Percentiles rank a stretch among this genome's conserved stretches.
Conservation (phyloP, 371 early-diverging fungal species). For the Phascolomyces articulosus region DNA sequence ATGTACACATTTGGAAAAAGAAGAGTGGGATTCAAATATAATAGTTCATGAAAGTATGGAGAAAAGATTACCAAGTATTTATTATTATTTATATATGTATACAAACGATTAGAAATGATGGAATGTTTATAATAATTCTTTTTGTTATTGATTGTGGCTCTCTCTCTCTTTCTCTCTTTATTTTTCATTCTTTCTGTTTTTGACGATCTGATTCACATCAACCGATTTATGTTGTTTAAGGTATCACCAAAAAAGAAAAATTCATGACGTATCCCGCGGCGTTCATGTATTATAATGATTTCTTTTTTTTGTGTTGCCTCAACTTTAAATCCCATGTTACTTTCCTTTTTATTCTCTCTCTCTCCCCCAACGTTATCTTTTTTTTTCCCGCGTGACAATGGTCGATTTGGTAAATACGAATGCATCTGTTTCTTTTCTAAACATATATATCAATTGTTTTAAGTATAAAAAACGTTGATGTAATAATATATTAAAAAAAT, state of each 20-base stretch:
- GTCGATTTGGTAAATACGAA: conserved; percentile 6
- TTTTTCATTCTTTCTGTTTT: conserved; percentile 6
- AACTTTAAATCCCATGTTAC: too few species aligned
- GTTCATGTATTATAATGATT: not conserved
- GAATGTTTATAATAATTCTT: not conserved
- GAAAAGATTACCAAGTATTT: not conserved
- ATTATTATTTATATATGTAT: too few species aligned
- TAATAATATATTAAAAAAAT: too few species aligned
- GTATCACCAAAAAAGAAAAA: not conserved
- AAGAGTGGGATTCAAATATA: too few species aligned
- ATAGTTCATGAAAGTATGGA: too few species aligned
- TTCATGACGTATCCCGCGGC: conserved; percentile 4
- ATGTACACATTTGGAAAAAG: too few species aligned
- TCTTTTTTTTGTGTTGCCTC: too few species aligned
- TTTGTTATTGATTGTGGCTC: conserved; percentile 1
- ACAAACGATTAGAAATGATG: not conserved
- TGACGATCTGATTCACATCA: not conserved
- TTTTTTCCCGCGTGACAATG: conserved; percentile 1
- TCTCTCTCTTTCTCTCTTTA: too few species aligned
- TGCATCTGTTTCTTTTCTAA: not conserved
- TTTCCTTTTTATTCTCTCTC: too few species aligned
- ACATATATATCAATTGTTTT: not conserved
- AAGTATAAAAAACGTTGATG: too few species aligned
- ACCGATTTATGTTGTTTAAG: not conserved
- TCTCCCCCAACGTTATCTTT: not conserved